Conservation (phyloP, 2,329 filamentous ascomycete species). For the Fusarium nygamai region DNA sequence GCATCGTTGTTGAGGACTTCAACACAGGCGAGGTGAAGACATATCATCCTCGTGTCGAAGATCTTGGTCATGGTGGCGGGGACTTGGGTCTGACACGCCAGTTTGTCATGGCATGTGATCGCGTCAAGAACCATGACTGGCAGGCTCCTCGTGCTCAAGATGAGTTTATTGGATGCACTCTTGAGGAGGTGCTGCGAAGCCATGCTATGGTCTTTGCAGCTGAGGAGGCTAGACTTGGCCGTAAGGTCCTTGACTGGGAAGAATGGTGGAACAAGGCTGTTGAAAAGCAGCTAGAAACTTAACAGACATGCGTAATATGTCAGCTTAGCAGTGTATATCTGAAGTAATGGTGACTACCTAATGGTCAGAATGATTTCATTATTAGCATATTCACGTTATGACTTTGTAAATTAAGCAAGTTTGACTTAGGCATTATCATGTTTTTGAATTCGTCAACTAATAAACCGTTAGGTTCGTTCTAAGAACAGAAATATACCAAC, state of each 20-base stretch:
- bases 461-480: slow-evolving; percentile 17
- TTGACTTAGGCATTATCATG: slow-evolving; percentile 9
- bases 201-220: slow-evolving; percentile 95
- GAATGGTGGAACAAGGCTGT: slow-evolving; percentile 73
- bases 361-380: not conserved
- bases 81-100: slow-evolving; percentile 74
- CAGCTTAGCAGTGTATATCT: not conserved
- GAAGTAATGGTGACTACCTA: not conserved
- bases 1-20: slow-evolving; percentile 77
- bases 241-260: slow-evolving; percentile 77
- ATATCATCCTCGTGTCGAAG: slow-evolving; percentile 47
- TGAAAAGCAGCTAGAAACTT: slow-evolving; percentile 26
- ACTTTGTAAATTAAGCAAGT: not conserved
- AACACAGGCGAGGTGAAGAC: slow-evolving; percentile 48
- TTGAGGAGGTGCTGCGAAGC: slow-evolving; percentile 88
- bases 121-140: slow-evolving; percentile 77
- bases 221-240: slow-evolving; percentile 80
- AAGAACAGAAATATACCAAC: slow-evolving; percentile 32
- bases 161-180: slow-evolving; percentile 79
- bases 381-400: not conserved
- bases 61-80: slow-evolving; percentile 54
- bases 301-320: not conserved
- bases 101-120: slow-evolving; percentile 84
- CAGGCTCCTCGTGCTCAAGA: slow-evolving; percentile 76
- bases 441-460: slow-evolving; percentile 14